A percentile compares a stretch with the other conserved stretches of the same genome.
Conservation (phyloP, 805 yeast genomes). For the Scheffersomyces stipitis region DNA sequence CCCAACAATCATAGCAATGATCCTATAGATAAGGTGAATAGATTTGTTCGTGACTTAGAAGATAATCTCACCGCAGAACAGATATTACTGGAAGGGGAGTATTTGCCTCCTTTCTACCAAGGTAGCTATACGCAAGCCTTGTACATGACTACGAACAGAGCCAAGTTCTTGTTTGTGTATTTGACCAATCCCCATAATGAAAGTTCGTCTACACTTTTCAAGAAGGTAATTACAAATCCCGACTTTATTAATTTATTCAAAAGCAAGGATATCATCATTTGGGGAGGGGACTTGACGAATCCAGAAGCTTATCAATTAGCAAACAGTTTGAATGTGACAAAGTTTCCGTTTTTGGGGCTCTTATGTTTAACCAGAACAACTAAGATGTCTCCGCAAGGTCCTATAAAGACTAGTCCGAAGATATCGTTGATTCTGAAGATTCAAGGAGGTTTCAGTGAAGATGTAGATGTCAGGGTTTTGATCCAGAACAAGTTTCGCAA, state of each 20-base stretch:
- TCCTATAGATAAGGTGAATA: constrained; percentile 53
- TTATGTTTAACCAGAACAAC: constrained; percentile 64
- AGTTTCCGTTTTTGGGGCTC: constrained; percentile 80
- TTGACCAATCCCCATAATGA: constrained; percentile 74
- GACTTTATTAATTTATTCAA: constrained; percentile 42
- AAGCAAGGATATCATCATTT: constrained; percentile 58
- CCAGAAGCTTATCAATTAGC: constrained; percentile 86
- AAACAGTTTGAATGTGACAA: constrained; percentile 65
- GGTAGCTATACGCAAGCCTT: constrained; percentile 84
- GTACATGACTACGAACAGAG: constrained; percentile 64
- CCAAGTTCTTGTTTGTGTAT: constrained; percentile 70
- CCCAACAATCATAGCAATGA: constrained; percentile 30
- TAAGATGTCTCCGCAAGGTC: constrained; percentile 56
- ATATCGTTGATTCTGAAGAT: constrained; percentile 60
- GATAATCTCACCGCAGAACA: constrained; percentile 36
- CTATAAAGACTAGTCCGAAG: constrained; percentile 51
- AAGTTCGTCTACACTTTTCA: constrained; percentile 52
- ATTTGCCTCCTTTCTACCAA: constrained; percentile 51
- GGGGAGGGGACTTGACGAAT: constrained; percentile 87
- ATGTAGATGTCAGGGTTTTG: constrained; percentile 30
- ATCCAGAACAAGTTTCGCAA: constrained; percentile 42
- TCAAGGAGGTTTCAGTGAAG: constrained; percentile 58
- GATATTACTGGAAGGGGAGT: constrained; percentile 3
- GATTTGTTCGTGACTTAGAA: constrained; percentile 52
- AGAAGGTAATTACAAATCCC: constrained; percentile 52